Conservation (phyloP, 371 early-diverging fungal genomes). For the Mucor lusitanicus region DNA sequence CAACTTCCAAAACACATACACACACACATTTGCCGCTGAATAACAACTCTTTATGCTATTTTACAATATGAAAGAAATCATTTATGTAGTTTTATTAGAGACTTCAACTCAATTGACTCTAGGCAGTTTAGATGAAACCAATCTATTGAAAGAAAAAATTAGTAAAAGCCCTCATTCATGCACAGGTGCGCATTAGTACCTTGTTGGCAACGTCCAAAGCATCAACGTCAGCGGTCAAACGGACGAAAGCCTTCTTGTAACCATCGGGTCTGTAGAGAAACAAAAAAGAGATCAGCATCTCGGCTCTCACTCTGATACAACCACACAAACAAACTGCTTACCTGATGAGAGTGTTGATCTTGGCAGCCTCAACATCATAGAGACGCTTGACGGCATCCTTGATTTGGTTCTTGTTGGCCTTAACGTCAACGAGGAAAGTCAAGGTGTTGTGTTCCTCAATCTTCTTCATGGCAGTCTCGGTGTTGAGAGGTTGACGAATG, state of each 20-base stretch:
- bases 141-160: neutral
- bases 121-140: constrained; percentile 11
- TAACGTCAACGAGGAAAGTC: constrained; percentile 94
- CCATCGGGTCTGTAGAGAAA: constrained; percentile 77
- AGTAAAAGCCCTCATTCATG: neutral
- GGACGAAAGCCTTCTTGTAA: constrained; percentile 98
- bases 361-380: constrained; percentile 91
- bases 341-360: constrained; percentile 95
- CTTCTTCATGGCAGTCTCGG: constrained; percentile 98
- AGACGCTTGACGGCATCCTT: constrained; percentile 94
- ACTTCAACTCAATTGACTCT: no score
- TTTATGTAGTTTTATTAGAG: no score
- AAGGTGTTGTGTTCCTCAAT: constrained; percentile 99
- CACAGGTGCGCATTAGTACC: constrained; percentile 15
- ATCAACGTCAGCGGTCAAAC: constrained; percentile 92
- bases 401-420: constrained; percentile 98
- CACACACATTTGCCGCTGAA: no score
- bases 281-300: neutral
- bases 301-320: constrained; percentile 31
- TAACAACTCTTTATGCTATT: no score
- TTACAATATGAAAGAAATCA: no score
- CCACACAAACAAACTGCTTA: no score
- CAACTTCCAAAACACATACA: no score
- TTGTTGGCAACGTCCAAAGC: constrained; percentile 98
- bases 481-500: constrained; percentile 92